Conservation (phyloP, 768 basidiomycete genomes). For the Suillus alpinus region DNA sequence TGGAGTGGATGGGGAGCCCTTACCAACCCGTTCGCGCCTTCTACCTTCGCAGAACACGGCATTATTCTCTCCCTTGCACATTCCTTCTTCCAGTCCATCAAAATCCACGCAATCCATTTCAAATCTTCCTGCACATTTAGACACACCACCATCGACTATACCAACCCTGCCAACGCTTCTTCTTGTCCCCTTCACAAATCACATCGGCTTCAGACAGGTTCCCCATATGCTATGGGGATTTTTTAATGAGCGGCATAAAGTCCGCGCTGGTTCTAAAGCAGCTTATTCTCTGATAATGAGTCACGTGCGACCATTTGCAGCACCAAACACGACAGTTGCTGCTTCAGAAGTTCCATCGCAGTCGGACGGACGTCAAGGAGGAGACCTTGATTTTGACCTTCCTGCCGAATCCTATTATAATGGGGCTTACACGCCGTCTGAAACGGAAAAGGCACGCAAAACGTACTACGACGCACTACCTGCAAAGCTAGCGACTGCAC, state of each 20-base stretch:
- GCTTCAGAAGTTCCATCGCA: constrained; percentile 8
- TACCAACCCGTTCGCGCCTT: constrained; percentile 40
- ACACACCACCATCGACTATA: constrained; percentile 52
- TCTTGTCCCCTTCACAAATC: constrained; percentile 69
- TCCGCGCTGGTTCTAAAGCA: constrained; percentile 77
- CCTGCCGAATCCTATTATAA: constrained; percentile 68
- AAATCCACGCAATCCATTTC: constrained; percentile 18
- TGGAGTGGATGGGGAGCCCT: constrained; percentile 35
- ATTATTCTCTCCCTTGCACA: constrained; percentile 32
- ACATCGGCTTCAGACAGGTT: constrained; percentile 79
- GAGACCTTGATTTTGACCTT: constrained; percentile 77
- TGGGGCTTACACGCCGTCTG: constrained; percentile 54
- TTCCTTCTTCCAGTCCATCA: constrained; percentile 14
- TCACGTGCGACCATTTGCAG: constrained; percentile 57
- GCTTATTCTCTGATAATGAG: constrained; percentile 71
- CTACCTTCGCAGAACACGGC: constrained; percentile 30
- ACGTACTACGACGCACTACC: constrained; percentile 76
- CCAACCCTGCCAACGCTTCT: constrained; percentile 79
- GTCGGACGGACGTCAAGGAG: constrained; percentile 18
- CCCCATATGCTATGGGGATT: constrained; percentile 90
- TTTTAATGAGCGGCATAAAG: constrained; percentile 84
- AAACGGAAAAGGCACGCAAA: constrained; percentile 66
- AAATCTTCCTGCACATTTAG: constrained; percentile 30
- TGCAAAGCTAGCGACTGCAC: constrained; percentile 63
- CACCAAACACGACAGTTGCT: constrained; percentile 25